Conservation (phyloP, 225 moss, liverwort and hornwort species). For the Sphagnum contortum region DNA sequence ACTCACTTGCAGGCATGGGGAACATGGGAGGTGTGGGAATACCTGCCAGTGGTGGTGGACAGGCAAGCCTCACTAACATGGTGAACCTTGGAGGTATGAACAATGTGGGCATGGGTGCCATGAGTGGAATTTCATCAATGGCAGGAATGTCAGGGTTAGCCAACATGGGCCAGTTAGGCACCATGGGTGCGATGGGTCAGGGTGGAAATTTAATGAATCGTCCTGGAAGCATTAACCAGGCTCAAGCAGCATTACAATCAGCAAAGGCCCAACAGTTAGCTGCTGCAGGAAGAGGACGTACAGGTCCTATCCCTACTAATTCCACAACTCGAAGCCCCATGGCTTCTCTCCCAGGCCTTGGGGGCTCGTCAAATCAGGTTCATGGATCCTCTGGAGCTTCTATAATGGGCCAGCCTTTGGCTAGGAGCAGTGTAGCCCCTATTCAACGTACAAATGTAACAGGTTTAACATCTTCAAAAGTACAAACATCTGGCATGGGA, state of each 20-base stretch:
- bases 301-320: constrained; percentile 44
- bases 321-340: constrained; percentile 58
- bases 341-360: constrained; percentile 59
- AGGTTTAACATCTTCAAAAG: constrained; percentile 56
- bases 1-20: constrained; percentile 53
- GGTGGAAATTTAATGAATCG: constrained; percentile 49
- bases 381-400: constrained; percentile 55
- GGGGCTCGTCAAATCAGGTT: constrained; percentile 52
- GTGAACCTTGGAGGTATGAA: constrained; percentile 59
- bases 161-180: constrained; percentile 74
- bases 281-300: constrained; percentile 58
- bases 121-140: constrained; percentile 52
- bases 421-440: constrained; percentile 46
- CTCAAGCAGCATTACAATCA: constrained; percentile 34
- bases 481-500: constrained; percentile 33
- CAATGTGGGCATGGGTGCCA: constrained; percentile 57
- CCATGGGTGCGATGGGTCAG: constrained; percentile 68
- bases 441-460: constrained; percentile 61
- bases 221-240: constrained; percentile 47
- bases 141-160: constrained; percentile 73
- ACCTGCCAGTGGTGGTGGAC: constrained; percentile 36
- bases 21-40: constrained; percentile 45
- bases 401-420: constrained; percentile 58
- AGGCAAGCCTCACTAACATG: constrained; percentile 40
- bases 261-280: constrained; percentile 60